phyloP scores from a whole-genome alignment of 495 filamentous ascomycete genomes.

The Paragyromitra xinjiangensis region DNA sequence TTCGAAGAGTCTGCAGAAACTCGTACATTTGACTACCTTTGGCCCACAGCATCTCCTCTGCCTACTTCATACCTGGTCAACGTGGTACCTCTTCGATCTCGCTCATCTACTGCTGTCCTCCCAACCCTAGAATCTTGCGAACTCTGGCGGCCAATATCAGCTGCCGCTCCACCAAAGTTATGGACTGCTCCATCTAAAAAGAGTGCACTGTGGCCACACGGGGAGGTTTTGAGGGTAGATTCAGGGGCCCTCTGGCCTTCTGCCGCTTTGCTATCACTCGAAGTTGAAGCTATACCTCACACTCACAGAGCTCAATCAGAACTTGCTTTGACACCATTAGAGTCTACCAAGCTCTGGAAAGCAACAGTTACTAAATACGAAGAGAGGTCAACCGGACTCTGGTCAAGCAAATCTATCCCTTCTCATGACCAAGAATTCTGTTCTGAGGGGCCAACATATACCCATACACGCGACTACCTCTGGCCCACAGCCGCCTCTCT shows the following conservation, averaged over 20 bases:
- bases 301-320: background rate
- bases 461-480: slow-evolving; percentile 4
- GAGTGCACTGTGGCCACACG: slow-evolving; percentile 23
- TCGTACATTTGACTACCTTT: slow-evolving; percentile 11
- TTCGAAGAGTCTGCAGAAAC: background rate
- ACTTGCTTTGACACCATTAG: background rate
- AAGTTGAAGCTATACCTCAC: background rate
- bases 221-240: background rate
- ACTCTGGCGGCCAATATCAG: slow-evolving; percentile 23
- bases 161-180: background rate
- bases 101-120: background rate
- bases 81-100: background rate
- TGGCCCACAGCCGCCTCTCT: slow-evolving; percentile 17
- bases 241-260: slow-evolving; percentile 35
- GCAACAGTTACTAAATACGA: background rate
- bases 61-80: background rate
- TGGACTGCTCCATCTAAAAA: slow-evolving; percentile 17
- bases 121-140: background rate
- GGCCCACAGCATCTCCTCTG: slow-evolving; percentile 12
- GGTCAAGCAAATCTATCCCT: background rate
- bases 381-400: slow-evolving; percentile 1
- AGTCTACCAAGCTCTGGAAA: slow-evolving; percentile 20
- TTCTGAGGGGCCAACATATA: background rate
- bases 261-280: slow-evolving; percentile 5
- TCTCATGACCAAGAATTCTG: background rate